Evolutionary conservation across 805 yeast species (phyloP), one percentile per base, ranked within the genome.

Genomic region (Ogataea chonburiensis): DNA sequence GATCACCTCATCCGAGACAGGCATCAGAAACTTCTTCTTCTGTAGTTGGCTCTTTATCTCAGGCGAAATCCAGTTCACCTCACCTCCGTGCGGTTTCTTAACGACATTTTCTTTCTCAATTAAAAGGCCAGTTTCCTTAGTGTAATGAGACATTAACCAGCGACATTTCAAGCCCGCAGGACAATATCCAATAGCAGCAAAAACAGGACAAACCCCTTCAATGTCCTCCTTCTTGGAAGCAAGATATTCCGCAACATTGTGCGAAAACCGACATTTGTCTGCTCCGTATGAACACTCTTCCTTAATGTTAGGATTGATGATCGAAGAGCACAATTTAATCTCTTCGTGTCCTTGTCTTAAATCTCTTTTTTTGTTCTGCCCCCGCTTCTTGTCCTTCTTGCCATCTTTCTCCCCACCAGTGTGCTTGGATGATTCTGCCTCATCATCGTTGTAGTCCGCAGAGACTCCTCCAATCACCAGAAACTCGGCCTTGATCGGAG

Each of bases 81-180:
- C 96, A 41, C 56, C 63, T n/a, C 40, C 34, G 22, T 49, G 42
- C 6, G 63, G 62, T 17, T 32, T 34, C 28, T 49, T 49, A 13
- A 29, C 34, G 18, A 47, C 52, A 49, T 74, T 75, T 1, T 46
- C 56, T 53, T 76, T 79, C 36, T 59, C 68, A 22, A 69, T 42
- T 14, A 81, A 59, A 41, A 58, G 64, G 36, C 63, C 66, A 12
- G 69, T 61, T 38, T 67, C 81, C 20, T 53, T 55, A 47, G 72
- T 57, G 53, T 66, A 73, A 63, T 93, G 98, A 11, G 86, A 75
- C 3, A 73, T 65, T 39, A 93, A 71, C 86, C 96, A 93, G 52
- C 96, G 76, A 64, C 99, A 93, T 59, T 86, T 91, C 50, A 86
- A 63, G 0, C 98, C 98, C 43, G 83, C 75, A 4, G 96, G 95